phyloP scores from a whole-genome alignment of 192 early-diverging fungal genomes.

The Rhizophagus prolifer region DNA sequence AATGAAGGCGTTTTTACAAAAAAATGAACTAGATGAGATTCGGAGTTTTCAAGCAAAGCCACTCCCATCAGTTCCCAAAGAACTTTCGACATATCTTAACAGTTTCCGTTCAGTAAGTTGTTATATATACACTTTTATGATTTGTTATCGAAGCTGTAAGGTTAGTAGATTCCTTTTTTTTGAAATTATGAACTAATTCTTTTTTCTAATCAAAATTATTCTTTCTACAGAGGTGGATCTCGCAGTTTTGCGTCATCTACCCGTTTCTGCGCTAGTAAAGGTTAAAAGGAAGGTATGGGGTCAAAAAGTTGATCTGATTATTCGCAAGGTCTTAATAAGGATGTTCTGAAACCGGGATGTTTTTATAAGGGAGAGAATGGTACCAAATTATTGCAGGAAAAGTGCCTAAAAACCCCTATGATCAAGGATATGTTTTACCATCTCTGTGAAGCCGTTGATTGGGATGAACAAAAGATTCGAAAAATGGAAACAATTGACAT shows the following conservation, averaged over 20 bases:
- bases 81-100: conserved; percentile 24
- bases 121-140: conserved; percentile 7
- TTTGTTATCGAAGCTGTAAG: conserved; percentile 15
- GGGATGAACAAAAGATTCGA: conserved; percentile 7
- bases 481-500: too few relatives aligned
- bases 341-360: too few relatives aligned
- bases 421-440: conserved; percentile 22
- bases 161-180: conserved; percentile 24
- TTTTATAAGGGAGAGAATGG: conserved; percentile 1
- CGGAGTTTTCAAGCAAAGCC: conserved; percentile 20
- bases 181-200: conserved; percentile 23
- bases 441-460: background rate
- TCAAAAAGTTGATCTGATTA: too few relatives aligned
- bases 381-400: conserved; percentile 14
- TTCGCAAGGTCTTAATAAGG: too few relatives aligned
- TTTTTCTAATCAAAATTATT: background rate
- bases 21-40: conserved; percentile 22
- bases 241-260: too few relatives aligned
- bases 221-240: background rate
- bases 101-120: conserved; percentile 23
- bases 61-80: background rate
- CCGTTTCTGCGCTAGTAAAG: too few relatives aligned
- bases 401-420: conserved; percentile 6
- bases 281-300: too few relatives aligned
- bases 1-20: conserved; percentile 28